phyloP scores from a whole-genome alignment of 495 filamentous ascomycete species.

The Viridothelium virens region DNA sequence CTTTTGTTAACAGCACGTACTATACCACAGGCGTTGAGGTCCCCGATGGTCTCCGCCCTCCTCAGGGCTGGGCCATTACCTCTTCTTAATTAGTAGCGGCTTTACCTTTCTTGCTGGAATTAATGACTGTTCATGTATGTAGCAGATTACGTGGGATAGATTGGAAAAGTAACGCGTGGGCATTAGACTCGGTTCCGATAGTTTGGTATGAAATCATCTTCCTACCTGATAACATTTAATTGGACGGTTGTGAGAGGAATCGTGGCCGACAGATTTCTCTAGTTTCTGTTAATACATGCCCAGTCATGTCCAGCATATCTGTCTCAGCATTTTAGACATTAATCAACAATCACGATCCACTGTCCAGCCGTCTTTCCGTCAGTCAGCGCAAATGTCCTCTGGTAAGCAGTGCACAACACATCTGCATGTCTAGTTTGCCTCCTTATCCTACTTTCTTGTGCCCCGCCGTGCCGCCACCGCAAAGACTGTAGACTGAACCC shows the following conservation, averaged over 20 bases:
- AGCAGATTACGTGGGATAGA: neutral
- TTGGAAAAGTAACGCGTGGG: neutral
- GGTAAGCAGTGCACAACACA: too few relatives aligned
- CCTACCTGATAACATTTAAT: too few relatives aligned
- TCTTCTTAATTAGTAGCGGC: neutral
- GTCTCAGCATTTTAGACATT: too few relatives aligned
- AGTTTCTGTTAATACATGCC: neutral
- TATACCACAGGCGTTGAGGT: constrained; percentile 30
- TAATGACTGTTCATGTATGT: neutral
- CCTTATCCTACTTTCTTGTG: neutral
- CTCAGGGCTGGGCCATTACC: constrained; percentile 19
- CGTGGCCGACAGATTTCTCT: neutral
- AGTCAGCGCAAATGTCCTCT: too few relatives aligned
- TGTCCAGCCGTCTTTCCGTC: too few relatives aligned
- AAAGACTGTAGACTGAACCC: neutral
- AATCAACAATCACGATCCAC: too few relatives aligned
- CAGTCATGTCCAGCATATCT: too few relatives aligned
- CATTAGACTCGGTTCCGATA: too few relatives aligned
- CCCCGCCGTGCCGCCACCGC: neutral
- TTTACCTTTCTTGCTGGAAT: neutral
- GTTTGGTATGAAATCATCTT: too few relatives aligned
- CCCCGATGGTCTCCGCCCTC: constrained; percentile 32
- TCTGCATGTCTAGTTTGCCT: too few relatives aligned
- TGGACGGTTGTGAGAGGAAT: too few relatives aligned
- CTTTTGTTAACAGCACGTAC: constrained; percentile 14